A percentile compares a stretch with the other conserved stretches of the same genome.
Evolutionary conservation across 1,284 basidiomycete species (phyloP).

Genomic region (Phlebopus sp.): DNA sequence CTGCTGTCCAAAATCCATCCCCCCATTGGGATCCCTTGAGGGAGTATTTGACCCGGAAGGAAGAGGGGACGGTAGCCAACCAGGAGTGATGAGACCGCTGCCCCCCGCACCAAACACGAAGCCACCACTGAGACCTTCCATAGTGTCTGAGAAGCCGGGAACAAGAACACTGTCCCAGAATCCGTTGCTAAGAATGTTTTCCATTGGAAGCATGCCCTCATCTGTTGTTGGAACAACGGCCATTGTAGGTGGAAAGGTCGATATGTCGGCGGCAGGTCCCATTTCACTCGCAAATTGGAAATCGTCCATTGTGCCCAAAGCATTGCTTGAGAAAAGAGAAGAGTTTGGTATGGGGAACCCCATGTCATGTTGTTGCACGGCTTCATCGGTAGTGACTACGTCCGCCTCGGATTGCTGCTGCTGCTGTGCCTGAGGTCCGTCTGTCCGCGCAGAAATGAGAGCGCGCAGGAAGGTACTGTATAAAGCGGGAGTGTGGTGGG

Average conservation of each 20-base stretch:
- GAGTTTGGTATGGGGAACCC: constrained; percentile 5
- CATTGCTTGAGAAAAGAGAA: constrained; percentile 24
- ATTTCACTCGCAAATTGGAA: constrained; percentile 77
- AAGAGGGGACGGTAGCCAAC: constrained; percentile 31
- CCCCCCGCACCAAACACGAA: constrained; percentile 80
- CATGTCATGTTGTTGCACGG: constrained; percentile 24
- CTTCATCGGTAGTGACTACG: constrained; percentile 21
- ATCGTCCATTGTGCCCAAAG: constrained; percentile 37
- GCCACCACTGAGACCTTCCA: constrained; percentile 77
- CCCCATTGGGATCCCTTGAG: constrained; percentile 17
- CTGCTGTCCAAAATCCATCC: constrained; percentile 29
- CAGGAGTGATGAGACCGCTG: constrained; percentile 48
- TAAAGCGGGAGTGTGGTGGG: constrained; percentile 80
- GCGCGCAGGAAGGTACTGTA: constrained; percentile 86
- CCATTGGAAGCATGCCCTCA: constrained; percentile 66
- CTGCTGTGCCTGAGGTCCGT: constrained; percentile 30
- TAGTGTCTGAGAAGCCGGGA: constrained; percentile 72
- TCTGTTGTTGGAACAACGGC: constrained; percentile 50
- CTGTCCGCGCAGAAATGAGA: constrained; percentile 62
- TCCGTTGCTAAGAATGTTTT: constrained; percentile 69
- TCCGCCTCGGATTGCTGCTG: constrained; percentile 21
- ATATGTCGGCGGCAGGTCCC: constrained; percentile 74
- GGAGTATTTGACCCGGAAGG: constrained; percentile 33
- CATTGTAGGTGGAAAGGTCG: constrained; percentile 82
- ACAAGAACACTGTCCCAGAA: constrained; percentile 86